Evolutionary conservation across 306 rosid species (phyloP), one percentile per base, ranked within the genome.

Genomic region (Prosopis cineraria): DNA sequence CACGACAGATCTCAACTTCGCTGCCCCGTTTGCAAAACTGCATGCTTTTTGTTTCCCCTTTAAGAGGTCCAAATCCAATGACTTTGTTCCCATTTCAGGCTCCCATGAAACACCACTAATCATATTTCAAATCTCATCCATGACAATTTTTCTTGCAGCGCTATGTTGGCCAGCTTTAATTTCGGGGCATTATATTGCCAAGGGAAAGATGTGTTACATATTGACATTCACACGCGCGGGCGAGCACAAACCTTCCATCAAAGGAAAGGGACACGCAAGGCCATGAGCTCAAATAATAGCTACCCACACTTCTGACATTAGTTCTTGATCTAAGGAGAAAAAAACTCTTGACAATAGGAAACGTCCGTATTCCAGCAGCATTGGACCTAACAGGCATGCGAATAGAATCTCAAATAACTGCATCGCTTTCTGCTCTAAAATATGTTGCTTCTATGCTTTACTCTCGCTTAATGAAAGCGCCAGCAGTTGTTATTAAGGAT

Each of bases 281-380:
- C 31, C 44, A 20, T 37, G 37, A 11, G 31, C 45, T 10, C 47
- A 43, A 65, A 65, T 65, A 4, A 65, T 65, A 37, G 70, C 48
- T 11, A 37, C 4, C 16, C 47, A 20, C 70, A 10, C 47, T 67
- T 67, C 72, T 67, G 72, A 67, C 72, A 40, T 20, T 67, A 22
- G 33, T 1, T 3, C 10, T 67, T 37, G 70, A 65, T 48, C 70
- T 33, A 36, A 64, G 59, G 40, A 6, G 10, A 34, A 64, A 34
- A 55, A 64, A 36, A 8, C 45, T 78, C 40, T 81, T 65, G 72
- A 67, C 71, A 76, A 8, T 25, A 50, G 44, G 78, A 79, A 71
- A 53, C 65, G 30, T 44, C 84, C 52, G 30, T 60, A 60, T 82
- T 66, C 70, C 84, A 82, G 62, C 78, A 69, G 63, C 80, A 58